Conservation (phyloP, 2,329 filamentous ascomycete genomes). For the Fusarium irregulare region DNA sequence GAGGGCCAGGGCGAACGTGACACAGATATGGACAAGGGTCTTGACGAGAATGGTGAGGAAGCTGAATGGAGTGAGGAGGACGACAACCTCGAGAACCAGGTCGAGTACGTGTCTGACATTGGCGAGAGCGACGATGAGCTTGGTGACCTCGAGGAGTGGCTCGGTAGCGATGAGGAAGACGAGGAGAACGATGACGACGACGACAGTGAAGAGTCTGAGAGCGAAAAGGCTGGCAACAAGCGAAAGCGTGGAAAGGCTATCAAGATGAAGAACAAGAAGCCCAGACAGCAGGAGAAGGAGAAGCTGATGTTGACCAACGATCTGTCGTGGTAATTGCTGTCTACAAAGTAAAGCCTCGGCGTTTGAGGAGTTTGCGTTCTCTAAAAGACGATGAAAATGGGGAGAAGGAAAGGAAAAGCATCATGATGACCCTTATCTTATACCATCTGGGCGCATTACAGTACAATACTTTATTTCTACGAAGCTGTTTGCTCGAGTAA, state of each 20-base stretch:
- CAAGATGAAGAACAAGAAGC: conserved; percentile 59
- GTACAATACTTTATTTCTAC: conserved; percentile 8
- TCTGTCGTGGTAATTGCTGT: conserved; percentile 53
- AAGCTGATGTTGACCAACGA: conserved; percentile 58
- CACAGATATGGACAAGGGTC: conserved; percentile 88
- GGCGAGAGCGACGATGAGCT: conserved; percentile 86
- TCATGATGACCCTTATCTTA: not conserved
- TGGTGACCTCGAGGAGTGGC: conserved; percentile 90
- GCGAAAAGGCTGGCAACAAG: conserved; percentile 66
- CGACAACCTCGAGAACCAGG: conserved; percentile 79
- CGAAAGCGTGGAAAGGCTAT: conserved; percentile 62
- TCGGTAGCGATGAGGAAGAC: conserved; percentile 76
- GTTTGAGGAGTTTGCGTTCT: conserved; percentile 44
- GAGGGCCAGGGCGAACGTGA: conserved; percentile 85
- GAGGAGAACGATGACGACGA: conserved; percentile 70
- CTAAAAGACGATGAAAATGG: conserved; percentile 9
- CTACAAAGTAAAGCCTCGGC: conserved; percentile 28
- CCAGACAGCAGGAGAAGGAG: conserved; percentile 72
- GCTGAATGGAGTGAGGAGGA: conserved; percentile 75
- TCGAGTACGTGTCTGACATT: conserved; percentile 94
- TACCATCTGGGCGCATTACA: not conserved
- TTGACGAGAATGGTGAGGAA: conserved; percentile 80
- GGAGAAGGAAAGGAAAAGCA: conserved; percentile 5
- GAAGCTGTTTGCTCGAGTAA: not conserved
- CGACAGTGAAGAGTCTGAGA: conserved; percentile 67